phyloP scores from a whole-genome alignment of 192 early-diverging fungal species.

The Geranomyces variabilis region DNA sequence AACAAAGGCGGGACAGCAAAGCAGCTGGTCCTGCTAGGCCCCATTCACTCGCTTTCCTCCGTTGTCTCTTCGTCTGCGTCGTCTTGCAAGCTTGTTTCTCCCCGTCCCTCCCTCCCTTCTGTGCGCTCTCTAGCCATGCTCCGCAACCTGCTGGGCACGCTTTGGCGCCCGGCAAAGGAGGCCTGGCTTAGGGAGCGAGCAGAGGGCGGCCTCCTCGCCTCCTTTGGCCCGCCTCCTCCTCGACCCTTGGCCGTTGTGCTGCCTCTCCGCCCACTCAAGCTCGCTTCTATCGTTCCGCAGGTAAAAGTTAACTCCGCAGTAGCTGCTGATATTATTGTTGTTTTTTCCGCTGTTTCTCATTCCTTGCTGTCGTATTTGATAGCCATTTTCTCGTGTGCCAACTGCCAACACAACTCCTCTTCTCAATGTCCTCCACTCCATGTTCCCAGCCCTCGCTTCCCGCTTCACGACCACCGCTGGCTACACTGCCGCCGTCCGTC shows the following conservation, averaged over 20 bases:
- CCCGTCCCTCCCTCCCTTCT: no score
- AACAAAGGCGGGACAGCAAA: no score
- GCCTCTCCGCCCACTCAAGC: not conserved
- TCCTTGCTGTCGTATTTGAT: no score
- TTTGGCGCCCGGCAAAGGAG: constrained; percentile 1
- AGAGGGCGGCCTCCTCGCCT: not conserved
- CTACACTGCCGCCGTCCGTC: not conserved
- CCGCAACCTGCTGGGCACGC: constrained; percentile 7
- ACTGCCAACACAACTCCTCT: no score
- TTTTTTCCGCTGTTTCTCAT: not conserved
- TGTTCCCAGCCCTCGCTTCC: not conserved
- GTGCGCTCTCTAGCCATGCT: not conserved
- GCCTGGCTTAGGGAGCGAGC: not conserved
- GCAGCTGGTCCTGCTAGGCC: no score
- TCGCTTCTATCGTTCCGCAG: not conserved
- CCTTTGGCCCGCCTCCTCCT: not conserved
- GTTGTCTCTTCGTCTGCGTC: no score
- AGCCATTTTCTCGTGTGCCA: no score
- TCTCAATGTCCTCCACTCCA: not conserved
- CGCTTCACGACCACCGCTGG: not conserved
- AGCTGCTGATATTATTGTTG: not conserved
- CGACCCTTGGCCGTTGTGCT: not conserved
- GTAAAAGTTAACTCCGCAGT: not conserved
- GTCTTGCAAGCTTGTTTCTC: no score
- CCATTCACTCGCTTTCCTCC: no score